Conservation (phyloP, 805 yeast genomes). For the Hanseniaspora occidentalis region DNA sequence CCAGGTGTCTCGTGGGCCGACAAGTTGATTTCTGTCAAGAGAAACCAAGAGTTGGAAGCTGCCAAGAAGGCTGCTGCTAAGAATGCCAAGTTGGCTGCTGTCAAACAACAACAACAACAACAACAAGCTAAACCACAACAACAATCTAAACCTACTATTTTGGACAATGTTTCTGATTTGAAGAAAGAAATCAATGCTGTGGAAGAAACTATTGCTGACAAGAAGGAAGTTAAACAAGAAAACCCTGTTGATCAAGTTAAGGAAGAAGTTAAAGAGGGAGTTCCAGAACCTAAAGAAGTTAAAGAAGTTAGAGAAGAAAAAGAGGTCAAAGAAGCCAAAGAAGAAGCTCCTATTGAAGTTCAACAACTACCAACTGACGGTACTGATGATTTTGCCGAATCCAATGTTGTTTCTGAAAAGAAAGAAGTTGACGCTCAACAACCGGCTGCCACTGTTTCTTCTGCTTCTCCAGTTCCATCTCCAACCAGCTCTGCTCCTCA, state of each 20-base stretch:
- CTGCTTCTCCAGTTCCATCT: conserved; percentile 2
- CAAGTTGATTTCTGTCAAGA: conserved; percentile 2
- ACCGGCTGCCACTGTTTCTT: conserved; percentile 5
- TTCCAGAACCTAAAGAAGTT: neutral
- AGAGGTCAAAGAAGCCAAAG: conserved; percentile 1
- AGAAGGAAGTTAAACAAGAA: neutral
- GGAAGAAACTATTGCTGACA: conserved; percentile 1
- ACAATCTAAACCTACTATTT: conserved; percentile 25
- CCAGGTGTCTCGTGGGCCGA: conserved; percentile 26
- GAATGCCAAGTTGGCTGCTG: conserved; percentile 9
- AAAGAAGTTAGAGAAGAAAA: neutral
- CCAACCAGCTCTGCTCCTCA: conserved; percentile 2
- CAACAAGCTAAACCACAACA: conserved; percentile 64
- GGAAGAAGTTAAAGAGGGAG: conserved; percentile 3
- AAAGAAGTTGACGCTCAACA: conserved; percentile 5
- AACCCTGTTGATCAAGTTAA: conserved; percentile 3
- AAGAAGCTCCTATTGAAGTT: conserved; percentile 5
- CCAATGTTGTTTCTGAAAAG: neutral
- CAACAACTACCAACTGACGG: conserved; percentile 6
- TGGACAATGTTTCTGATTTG: conserved; percentile 9
- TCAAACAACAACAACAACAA: conserved; percentile 32
- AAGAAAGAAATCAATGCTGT: conserved; percentile 7
- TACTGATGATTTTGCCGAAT: conserved; percentile 4
- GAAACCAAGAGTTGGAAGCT: conserved; percentile 9
- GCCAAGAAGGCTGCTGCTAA: conserved; percentile 15